Evolutionary conservation across 257 asterid genomes (phyloP).

Genomic region (Solanum chiquidenum): DNA sequence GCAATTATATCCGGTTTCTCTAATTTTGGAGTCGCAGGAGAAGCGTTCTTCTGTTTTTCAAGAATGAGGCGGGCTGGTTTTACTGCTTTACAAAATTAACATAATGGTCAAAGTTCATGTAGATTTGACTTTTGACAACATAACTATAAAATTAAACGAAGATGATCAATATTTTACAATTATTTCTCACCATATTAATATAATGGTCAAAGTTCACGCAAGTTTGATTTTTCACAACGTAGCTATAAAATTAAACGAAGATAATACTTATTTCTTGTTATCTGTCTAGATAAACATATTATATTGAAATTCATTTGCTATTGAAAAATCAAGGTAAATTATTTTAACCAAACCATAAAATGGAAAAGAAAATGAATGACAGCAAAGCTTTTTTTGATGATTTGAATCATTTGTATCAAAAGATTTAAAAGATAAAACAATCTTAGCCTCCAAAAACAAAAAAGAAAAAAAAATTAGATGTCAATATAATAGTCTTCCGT

Average conservation of each 20-base stretch:
- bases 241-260: too few relatives aligned
- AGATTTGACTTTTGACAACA: too few relatives aligned
- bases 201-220: too few relatives aligned
- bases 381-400: too few relatives aligned
- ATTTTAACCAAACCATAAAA: not conserved
- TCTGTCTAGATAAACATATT: not conserved
- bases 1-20: conserved; percentile 52
- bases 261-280: not conserved
- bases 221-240: too few relatives aligned
- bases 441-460: not conserved
- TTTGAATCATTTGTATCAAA: not conserved
- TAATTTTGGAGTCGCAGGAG: conserved; percentile 30
- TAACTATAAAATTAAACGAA: too few relatives aligned
- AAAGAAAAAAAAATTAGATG: too few relatives aligned
- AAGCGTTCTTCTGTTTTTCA: conserved; percentile 32
- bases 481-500: too few relatives aligned
- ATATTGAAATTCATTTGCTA: not conserved
- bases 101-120: too few relatives aligned
- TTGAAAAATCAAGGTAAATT: not conserved
- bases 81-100: too few relatives aligned
- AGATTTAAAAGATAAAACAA: not conserved
- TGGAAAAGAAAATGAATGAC: not conserved
- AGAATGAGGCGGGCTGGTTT: conserved; percentile 21
- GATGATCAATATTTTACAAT: too few relatives aligned
- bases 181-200: too few relatives aligned